Evolutionary conservation across 129 eudicot genomes (phyloP).

Genomic region (Flaveria trinervia): DNA sequence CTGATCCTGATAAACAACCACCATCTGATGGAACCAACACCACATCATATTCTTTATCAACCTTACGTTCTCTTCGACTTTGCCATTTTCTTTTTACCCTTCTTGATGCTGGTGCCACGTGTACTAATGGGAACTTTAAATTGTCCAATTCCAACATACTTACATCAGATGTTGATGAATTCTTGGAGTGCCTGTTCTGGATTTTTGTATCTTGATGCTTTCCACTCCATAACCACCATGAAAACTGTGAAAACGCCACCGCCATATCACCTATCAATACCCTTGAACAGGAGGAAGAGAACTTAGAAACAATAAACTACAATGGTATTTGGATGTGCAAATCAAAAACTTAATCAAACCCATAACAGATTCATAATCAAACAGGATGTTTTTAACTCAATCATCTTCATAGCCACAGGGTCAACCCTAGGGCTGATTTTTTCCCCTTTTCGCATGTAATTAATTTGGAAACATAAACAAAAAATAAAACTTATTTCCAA

Average conservation of each 20-base stretch:
- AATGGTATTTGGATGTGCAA: background rate
- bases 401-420: background rate
- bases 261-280: conserved; percentile 47
- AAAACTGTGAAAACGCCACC: conserved; percentile 48
- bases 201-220: conserved; percentile 56
- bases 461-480: conserved; percentile 7
- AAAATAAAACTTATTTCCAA: background rate
- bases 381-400: conserved; percentile 12
- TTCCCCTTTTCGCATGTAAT: no score
- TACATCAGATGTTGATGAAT: conserved; percentile 41
- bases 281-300: background rate
- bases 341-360: background rate
- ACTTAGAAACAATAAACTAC: conserved; percentile 1
- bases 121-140: conserved; percentile 46
- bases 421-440: conserved; percentile 10
- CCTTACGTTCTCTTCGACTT: conserved; percentile 66
- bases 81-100: conserved; percentile 63
- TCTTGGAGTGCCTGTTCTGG: conserved; percentile 37
- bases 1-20: conserved; percentile 79
- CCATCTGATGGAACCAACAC: conserved; percentile 89
- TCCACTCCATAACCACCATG: conserved; percentile 78
- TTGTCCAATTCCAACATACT: conserved; percentile 46
- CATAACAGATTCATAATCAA: background rate
- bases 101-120: conserved; percentile 42
- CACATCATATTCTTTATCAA: conserved; percentile 73